Evolutionary conservation across 2,329 filamentous ascomycete genomes (phyloP), one percentile per base, ranked within the genome.

Genomic region (Curvularia verruculosa): DNA sequence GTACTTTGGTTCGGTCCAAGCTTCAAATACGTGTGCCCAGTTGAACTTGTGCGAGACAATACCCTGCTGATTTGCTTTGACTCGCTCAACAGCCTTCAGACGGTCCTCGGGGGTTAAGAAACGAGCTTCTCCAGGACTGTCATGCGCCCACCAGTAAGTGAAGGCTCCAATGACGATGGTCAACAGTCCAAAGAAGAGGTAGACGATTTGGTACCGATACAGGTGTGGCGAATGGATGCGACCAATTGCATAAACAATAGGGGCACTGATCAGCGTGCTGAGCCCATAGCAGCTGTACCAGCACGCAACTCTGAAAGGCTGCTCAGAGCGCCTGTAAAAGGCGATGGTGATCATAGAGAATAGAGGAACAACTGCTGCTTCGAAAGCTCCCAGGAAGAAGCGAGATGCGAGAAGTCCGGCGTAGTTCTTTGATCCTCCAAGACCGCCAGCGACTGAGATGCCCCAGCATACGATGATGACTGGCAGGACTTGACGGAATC

Each of bases 31-130:
- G 55, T 93, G 90, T 18, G 82, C 79, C 79, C 83, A 81, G 58
- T 88, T 88, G 74, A 88, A 89, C 58, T 88, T 81, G 59, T 86
- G 85, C 58, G 85, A 88, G 2, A 87, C 87, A 10, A 89, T 87
- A 2, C 89, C 89, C 58, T 90, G 90, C 73, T 92, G 87, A 64
- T 93, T 93, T 39, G 85, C 82, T 0, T 89, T 83, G 3, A 93
- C 83, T 0, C 90, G 82, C 60, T 91, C 89, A 19, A 91, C 78
- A 0, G 87, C 88, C 50, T 90, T 82, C 0, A 85, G 69, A n/a
- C 86, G 85, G 64, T 93, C 89, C 41, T 85, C 80, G 47, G 87
- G 82, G 3, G 79, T 86, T 21, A 93, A 65, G 79, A 81, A 87
- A 1, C 82, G 79, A 9, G 83, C 83, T 55, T 86, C 85, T 48